Evolutionary conservation across 805 yeast genomes (phyloP), one percentile per base, ranked within the genome.

Genomic region (Saturnispora zaruensis): DNA sequence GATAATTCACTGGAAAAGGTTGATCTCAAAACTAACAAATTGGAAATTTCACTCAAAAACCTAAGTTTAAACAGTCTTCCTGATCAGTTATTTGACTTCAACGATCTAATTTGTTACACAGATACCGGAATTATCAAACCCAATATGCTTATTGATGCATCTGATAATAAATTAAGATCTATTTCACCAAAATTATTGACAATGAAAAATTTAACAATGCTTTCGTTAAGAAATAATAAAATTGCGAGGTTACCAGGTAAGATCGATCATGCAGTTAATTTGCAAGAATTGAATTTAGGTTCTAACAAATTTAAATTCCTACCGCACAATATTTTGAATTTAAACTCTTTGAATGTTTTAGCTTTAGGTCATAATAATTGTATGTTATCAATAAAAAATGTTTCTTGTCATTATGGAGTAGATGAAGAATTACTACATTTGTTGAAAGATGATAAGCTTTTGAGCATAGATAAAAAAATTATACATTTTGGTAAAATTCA

Each of bases 81-180:
- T 1, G 79, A 76, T 46, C 82, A 79, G 54, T 69, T 81, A 26
- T 73, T 72, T 46, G 87, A 81, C 58, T 65, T 81, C 54, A 72
- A 77, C 56, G 71, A 79, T 49, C 61, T 79, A 56, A 80, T 79
- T n/a, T 60, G 75, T 6, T 72, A 70, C 53, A 28, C 47, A 16
- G 52, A 57, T 1, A 55, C 56, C 8, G 70, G 69, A 0, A 59
- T 71, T 4, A 59, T 59, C n/a, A 58, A 61, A 23, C 73, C 76
- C 1, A 46, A 56, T 6, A 54, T 72, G 38, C 79, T 80, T 51
- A 64, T 81, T 4, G 78, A 75, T 57, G 71, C 79, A 3, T 66
- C 77, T 2, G 71, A 75, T 45, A 81, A 81, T 59, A 66, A 68
- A 36, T 56, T 81, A 13, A 62, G 74, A 37, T 66, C 71, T 0